These are phyloP conservation scores for Cyclotella baltica DNA, from an alignment of 108 stramenopile genomes.

Conservation along the genomic window DNA sequence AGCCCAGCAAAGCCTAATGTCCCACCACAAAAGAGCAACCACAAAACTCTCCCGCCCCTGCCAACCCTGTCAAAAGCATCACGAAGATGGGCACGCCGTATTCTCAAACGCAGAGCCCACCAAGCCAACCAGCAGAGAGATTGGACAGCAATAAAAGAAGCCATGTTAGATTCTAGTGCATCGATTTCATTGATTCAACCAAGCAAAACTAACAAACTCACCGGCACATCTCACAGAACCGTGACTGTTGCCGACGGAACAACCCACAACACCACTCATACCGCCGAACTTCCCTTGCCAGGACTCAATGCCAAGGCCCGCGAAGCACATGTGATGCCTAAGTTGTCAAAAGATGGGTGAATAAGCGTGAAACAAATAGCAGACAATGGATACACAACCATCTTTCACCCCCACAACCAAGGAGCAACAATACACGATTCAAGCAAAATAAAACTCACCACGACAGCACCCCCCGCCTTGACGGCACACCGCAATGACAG, in stretches of 20 bases:
- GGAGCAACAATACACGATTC: neutral
- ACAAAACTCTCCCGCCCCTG: neutral
- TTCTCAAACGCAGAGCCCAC: neutral
- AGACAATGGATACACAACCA: constrained; percentile 1
- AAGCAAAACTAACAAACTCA: too few relatives aligned
- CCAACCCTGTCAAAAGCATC: neutral
- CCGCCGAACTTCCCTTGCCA: neutral
- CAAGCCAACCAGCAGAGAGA: neutral
- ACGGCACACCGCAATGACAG: neutral
- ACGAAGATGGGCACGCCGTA: neutral
- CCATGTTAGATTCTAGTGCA: constrained; percentile 2
- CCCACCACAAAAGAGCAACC: neutral
- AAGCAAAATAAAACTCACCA: neutral
- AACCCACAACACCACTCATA: neutral
- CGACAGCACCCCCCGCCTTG: too few relatives aligned
- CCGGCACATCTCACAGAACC: neutral
- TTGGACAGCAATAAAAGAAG: too few relatives aligned
- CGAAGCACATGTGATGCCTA: neutral
- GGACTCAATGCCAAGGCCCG: neutral
- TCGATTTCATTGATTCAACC: neutral
- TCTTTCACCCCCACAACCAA: constrained; percentile 1
- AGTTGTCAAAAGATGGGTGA: constrained; percentile 1
- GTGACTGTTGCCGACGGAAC: constrained; percentile 7
- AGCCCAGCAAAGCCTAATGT: neutral
- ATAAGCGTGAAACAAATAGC: neutral